phyloP scores from a whole-genome alignment of 2,329 filamentous ascomycete species.

The Fusarium compactum region DNA sequence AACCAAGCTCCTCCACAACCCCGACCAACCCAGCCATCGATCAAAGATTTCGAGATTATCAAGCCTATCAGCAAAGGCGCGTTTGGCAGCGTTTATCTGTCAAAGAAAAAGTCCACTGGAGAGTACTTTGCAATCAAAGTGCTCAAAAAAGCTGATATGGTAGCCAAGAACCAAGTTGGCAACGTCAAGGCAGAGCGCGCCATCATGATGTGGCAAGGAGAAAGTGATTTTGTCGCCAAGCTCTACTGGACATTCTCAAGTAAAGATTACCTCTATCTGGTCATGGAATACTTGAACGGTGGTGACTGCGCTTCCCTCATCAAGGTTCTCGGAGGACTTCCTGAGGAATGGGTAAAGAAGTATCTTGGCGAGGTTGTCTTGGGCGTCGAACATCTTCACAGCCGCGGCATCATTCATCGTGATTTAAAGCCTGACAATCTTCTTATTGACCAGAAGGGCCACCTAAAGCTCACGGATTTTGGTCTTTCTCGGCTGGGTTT shows the following conservation, averaged over 20 bases:
- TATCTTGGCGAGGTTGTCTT: conserved; percentile 96
- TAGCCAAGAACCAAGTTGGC: conserved; percentile 98
- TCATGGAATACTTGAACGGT: conserved; percentile 99
- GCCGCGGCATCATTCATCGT: conserved; percentile 93
- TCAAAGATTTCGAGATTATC: conserved; percentile 99
- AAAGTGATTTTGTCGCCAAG: conserved; percentile 99
- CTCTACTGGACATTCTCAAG: conserved; percentile 99
- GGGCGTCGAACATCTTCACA: conserved; percentile 96
- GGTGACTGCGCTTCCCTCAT: conserved; percentile 97
- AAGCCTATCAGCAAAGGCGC: conserved; percentile 99
- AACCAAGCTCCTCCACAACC: conserved; percentile 84
- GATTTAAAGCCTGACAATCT: conserved; percentile 98
- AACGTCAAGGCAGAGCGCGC: conserved; percentile 98
- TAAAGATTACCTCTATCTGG: conserved; percentile 97
- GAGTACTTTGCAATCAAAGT: conserved; percentile 99
- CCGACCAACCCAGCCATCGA: conserved; percentile 90
- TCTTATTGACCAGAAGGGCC: conserved; percentile 95
- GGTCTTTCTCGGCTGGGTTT: conserved; percentile 97
- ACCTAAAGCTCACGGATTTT: conserved; percentile 97
- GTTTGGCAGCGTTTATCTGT: conserved; percentile 96
- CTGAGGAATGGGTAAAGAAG: conserved; percentile 98
- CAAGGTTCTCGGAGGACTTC: conserved; percentile 90
- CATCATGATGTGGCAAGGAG: conserved; percentile 99
- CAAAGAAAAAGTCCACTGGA: conserved; percentile 98
- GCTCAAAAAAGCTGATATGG: conserved; percentile 99